Evolutionary conservation across 2,329 filamentous ascomycete genomes (phyloP).

Genomic region (Colletotrichum eremochloae): DNA sequence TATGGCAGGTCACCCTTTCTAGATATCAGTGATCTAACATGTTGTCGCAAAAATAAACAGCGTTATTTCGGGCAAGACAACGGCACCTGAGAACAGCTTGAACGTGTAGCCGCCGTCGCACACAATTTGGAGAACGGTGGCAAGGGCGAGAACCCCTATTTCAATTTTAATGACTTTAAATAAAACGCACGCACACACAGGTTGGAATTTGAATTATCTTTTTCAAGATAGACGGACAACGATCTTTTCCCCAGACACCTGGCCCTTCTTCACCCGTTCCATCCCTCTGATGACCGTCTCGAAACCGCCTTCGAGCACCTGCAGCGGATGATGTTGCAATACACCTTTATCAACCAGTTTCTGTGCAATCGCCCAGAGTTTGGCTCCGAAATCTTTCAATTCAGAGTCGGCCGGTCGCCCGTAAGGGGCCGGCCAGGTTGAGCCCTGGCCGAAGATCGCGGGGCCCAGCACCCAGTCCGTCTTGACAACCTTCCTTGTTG

Average conservation of each 20-base stretch:
- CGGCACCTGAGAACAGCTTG: no score
- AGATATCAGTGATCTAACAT: no score
- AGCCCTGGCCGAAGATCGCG: constrained; percentile 46
- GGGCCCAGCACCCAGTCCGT: constrained; percentile 49
- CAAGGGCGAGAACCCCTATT: no score
- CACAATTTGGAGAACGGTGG: no score
- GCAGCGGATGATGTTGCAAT: constrained; percentile 40
- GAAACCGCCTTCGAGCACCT: constrained; percentile 1
- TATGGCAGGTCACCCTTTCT: no score
- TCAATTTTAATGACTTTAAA: no score
- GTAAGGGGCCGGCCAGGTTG: constrained; percentile 45
- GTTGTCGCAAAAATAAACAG: no score
- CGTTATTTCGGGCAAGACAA: no score
- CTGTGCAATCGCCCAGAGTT: constrained; percentile 32
- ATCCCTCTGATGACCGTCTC: background rate
- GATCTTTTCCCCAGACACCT: background rate
- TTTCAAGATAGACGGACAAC: background rate
- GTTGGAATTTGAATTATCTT: background rate
- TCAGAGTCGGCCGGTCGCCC: constrained; percentile 29
- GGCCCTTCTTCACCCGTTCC: background rate
- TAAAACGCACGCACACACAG: no score
- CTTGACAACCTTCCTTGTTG: constrained; percentile 41
- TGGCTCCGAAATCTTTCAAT: constrained; percentile 27
- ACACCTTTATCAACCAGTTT: constrained; percentile 32
- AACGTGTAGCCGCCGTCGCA: no score